These are phyloP conservation scores for Pachyrhizus erosus DNA, from an alignment of 306 rosid genomes.

Conservation along the genomic window DNA sequence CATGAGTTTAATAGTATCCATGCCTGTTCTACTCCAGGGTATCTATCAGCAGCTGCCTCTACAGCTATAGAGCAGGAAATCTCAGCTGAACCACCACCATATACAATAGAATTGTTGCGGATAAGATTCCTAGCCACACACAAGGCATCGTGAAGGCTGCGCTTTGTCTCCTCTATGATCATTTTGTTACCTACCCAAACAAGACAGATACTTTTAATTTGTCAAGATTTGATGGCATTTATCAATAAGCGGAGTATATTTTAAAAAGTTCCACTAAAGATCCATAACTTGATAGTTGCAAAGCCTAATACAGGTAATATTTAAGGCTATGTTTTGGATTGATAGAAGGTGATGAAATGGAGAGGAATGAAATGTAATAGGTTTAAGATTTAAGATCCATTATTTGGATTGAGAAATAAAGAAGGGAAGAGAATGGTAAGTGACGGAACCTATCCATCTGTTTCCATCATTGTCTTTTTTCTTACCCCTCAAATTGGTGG, in stretches of 20 bases:
- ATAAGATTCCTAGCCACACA: conserved; percentile 99
- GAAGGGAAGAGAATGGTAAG: not conserved
- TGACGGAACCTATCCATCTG: not conserved
- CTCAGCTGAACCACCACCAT: conserved; percentile 99
- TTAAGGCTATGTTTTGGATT: not conserved
- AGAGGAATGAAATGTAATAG: not conserved
- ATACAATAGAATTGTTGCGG: conserved; percentile 93
- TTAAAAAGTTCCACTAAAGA: not conserved
- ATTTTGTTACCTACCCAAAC: conserved; percentile 84
- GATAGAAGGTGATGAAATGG: not conserved
- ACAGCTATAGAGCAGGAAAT: conserved; percentile 87
- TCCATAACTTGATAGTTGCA: not conserved
- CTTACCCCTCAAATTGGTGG: not conserved
- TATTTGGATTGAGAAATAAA: not conserved
- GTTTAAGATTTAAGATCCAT: not conserved
- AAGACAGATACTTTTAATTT: conserved; percentile 37
- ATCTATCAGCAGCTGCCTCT: conserved; percentile 89
- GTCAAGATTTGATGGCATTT: conserved; percentile 18
- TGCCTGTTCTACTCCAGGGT: conserved; percentile 98
- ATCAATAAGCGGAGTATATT: not conserved
- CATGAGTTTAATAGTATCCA: conserved; percentile 8
- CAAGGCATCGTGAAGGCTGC: conserved; percentile 92
- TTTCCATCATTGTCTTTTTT: not conserved
- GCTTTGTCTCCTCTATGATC: conserved; percentile 98
- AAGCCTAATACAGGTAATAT: not conserved